Percentiles rank a stretch among this genome's conserved stretches.
Evolutionary conservation across 768 basidiomycete species (phyloP).

Genomic region (Kwoniella sp.): DNA sequence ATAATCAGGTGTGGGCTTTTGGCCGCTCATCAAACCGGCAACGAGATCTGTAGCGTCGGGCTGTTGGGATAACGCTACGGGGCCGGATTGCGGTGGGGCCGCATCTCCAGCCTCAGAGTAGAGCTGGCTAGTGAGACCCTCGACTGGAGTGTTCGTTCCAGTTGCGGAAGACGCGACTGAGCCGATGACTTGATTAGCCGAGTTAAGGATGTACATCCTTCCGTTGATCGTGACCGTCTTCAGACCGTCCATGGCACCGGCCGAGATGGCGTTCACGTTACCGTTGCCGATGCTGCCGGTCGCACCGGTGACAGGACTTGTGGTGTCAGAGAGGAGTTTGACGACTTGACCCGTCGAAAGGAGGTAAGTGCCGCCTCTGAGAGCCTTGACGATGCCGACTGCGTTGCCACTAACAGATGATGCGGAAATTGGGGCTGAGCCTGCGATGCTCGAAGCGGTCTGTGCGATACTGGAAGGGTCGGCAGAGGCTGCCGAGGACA

Average conservation of each 20-base stretch:
- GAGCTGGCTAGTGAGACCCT: not conserved
- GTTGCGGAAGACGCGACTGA: slow-evolving; percentile 13
- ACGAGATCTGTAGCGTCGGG: slow-evolving; percentile 22
- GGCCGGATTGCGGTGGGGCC: not conserved
- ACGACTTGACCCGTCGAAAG: slow-evolving; percentile 18
- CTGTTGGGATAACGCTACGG: not conserved
- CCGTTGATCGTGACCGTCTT: slow-evolving; percentile 12
- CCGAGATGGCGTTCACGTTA: not conserved
- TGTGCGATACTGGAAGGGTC: not conserved
- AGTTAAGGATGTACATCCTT: slow-evolving; percentile 24
- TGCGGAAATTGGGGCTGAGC: not conserved
- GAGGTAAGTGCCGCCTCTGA: slow-evolving; percentile 18
- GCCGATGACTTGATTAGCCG: slow-evolving; percentile 20
- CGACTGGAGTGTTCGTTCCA: not conserved
- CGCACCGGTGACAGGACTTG: not conserved
- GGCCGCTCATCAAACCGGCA: slow-evolving; percentile 2
- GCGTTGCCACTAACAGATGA: not conserved
- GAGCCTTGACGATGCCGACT: slow-evolving; percentile 12
- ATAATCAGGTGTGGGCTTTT: not conserved
- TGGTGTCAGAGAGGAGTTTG: slow-evolving; percentile 11
- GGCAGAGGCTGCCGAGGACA: not conserved
- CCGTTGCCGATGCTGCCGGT: not conserved
- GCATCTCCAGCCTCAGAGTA: slow-evolving; percentile 1
- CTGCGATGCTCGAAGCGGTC: not conserved
- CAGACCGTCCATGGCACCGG: not conserved